Conservation (phyloP, 805 yeast genomes). For the Starmerella vaccinii region DNA sequence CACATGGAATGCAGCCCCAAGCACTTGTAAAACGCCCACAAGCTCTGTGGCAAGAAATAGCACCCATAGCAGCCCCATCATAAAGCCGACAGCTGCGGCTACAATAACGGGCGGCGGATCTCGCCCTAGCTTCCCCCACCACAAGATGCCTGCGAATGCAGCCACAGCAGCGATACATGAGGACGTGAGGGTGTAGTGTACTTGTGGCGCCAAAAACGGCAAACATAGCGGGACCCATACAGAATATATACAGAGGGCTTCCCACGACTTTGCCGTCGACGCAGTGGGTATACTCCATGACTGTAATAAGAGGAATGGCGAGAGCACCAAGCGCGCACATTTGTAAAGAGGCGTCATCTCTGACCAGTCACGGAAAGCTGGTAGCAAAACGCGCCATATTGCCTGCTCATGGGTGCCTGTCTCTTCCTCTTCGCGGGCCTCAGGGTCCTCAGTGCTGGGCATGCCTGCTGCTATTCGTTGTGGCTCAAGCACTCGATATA, state of each 20-base stretch:
- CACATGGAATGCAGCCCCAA: constrained; percentile 49
- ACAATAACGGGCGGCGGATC: constrained; percentile 12
- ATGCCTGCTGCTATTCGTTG: constrained; percentile 3
- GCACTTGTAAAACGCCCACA: constrained; percentile 49
- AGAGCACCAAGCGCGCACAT: not conserved
- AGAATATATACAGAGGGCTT: constrained; percentile 9
- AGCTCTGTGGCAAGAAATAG: constrained; percentile 60
- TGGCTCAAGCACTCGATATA: constrained; percentile 4
- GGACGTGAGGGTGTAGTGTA: not conserved
- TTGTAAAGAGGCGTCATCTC: constrained; percentile 5
- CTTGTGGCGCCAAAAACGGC: constrained; percentile 9
- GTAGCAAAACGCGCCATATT: constrained; percentile 6
- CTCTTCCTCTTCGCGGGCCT: constrained; percentile 1
- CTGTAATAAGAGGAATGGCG: constrained; percentile 10
- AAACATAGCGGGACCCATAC: constrained; percentile 11
- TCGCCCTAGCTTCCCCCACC: constrained; percentile 11
- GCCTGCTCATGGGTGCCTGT: constrained; percentile 1
- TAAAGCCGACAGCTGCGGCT: constrained; percentile 44
- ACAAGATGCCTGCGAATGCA: constrained; percentile 1
- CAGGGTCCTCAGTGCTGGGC: constrained; percentile 4
- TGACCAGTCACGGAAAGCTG: constrained; percentile 6
- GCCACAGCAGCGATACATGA: not conserved
- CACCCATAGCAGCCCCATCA: constrained; percentile 56
- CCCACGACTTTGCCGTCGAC: not conserved
- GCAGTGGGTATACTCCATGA: constrained; percentile 14